Evolutionary conservation across 2,329 filamentous ascomycete species (phyloP), one percentile per base, ranked within the genome.

Genomic region (Blastomyces emzantsi): DNA sequence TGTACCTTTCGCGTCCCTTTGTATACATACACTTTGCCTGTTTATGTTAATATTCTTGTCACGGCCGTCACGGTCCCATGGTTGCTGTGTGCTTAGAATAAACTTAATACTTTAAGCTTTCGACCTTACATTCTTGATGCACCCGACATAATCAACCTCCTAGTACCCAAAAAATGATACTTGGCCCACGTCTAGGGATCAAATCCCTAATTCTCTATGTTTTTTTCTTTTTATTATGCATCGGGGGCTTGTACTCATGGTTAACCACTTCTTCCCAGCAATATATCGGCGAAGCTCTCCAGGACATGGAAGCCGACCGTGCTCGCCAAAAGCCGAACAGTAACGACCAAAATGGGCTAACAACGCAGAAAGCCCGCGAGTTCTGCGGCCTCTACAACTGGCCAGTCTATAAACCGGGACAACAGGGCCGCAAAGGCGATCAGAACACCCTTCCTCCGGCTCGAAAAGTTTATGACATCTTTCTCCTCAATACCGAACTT

Each of bases 401-500:
- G 60, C 28, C 22, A 22, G 47, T 43, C n/a, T 54, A 62, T 54
- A n/a, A 39, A 4, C n/a, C 3, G 22, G n/a, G 3, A 43, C 22
- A 41, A 45, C 13, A 17, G 39, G 9, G 22, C 9, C 45, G 45
- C 22, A 49, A 49, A 8, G n/a, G n/a, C 22, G 5, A 51, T 15
- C 19, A 17, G 9, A 55, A 55, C 28, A 36, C 19, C 56, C 22
- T 13, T 17, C 36, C 13, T 30, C 30, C 45, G n/a, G 17, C 22
- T 36, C 79, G 83, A 60, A 84, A 83, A 70, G 75, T 86, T 41
- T 86, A 85, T 71, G 86, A 88, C 70, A 76, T 88, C 1, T 78
- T 86, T 68, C 81, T 87, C 78, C 74, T 87, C 68, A 86, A 85
- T 67, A 82, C 79, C 2, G 86, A 88, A 73, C 77, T 88, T 15